Conservation (phyloP, 192 early-diverging fungal species). For the Coemansia sp. region DNA sequence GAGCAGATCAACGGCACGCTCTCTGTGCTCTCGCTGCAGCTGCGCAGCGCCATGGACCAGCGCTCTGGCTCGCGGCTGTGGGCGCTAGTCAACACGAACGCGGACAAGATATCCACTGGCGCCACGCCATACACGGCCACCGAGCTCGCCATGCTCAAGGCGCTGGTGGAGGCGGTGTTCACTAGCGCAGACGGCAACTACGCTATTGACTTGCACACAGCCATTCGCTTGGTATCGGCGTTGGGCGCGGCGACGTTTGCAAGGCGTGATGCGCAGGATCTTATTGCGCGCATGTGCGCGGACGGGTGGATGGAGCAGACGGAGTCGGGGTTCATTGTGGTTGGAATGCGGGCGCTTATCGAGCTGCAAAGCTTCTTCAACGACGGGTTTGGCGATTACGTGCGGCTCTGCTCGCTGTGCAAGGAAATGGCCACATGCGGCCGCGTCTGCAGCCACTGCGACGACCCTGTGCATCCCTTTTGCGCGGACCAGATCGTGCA, state of each 20-base stretch:
- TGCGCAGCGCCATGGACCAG: slow-evolving; percentile 44
- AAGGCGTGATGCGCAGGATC: slow-evolving; percentile 18
- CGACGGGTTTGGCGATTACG: slow-evolving; percentile 31
- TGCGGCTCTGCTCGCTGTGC: slow-evolving; percentile 29
- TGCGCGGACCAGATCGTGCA: slow-evolving; percentile 23
- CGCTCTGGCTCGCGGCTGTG: slow-evolving; percentile 20
- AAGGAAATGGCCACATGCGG: slow-evolving; percentile 41
- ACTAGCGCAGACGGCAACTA: slow-evolving; percentile 36
- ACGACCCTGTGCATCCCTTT: slow-evolving; percentile 31
- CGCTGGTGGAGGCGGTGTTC: slow-evolving; percentile 27
- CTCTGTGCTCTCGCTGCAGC: slow-evolving; percentile 26
- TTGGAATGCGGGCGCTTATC: slow-evolving; percentile 31
- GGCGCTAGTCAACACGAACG: slow-evolving; percentile 42
- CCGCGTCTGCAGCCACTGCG: slow-evolving; percentile 25
- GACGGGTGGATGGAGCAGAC: slow-evolving; percentile 29
- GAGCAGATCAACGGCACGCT: slow-evolving; percentile 23
- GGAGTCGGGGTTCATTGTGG: slow-evolving; percentile 10
- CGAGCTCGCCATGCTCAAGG: slow-evolving; percentile 27
- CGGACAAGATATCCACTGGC: slow-evolving; percentile 21
- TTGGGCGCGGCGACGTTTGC: slow-evolving; percentile 8
- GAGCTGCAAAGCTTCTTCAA: slow-evolving; percentile 35
- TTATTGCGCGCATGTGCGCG: slow-evolving; percentile 13
- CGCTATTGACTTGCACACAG: slow-evolving; percentile 23
- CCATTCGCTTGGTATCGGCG: slow-evolving; percentile 11
- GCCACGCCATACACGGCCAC: slow-evolving; percentile 27